Percentiles rank a stretch among this genome's conserved stretches.
These are phyloP conservation scores for Ganoderma boninense DNA, from an alignment of 1,284 basidiomycete species.

Conservation along the genomic window DNA sequence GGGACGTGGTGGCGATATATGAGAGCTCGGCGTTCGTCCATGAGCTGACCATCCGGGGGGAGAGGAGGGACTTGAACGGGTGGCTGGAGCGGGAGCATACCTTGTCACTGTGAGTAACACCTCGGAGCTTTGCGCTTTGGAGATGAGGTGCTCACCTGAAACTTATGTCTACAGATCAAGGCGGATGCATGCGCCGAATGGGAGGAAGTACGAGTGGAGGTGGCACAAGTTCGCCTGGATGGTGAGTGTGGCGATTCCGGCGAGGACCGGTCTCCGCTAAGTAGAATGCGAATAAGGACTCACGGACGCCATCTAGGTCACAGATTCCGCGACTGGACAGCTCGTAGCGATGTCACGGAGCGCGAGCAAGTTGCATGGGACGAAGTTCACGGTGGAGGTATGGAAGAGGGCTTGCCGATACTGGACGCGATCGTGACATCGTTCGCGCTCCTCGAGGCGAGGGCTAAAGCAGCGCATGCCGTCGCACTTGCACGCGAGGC, in stretches of 20 bases:
- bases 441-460: constrained; percentile 4
- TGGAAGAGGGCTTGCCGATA: constrained; percentile 6
- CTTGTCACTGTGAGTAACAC: constrained; percentile 9
- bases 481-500: not conserved
- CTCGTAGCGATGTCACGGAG: constrained; percentile 4
- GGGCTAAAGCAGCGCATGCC: not conserved
- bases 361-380: constrained; percentile 8
- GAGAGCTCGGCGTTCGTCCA: constrained; percentile 12
- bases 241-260: not conserved
- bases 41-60: constrained; percentile 15
- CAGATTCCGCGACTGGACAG: constrained; percentile 1
- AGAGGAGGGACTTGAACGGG: constrained; percentile 7
- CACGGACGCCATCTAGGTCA: not conserved
- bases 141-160: no score
- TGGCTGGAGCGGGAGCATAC: constrained; percentile 13
- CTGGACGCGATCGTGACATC: constrained; percentile 7
- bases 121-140: no score
- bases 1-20: constrained; percentile 12
- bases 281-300: not conserved
- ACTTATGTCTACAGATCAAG: not conserved
- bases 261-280: not conserved
- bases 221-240: constrained; percentile 1
- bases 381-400: constrained; percentile 7
- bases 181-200: constrained; percentile 15
- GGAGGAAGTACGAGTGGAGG: constrained; percentile 18